Conservation (phyloP, 169 alveolate genomes). For the Ichthyophthirius multifiliis region DNA sequence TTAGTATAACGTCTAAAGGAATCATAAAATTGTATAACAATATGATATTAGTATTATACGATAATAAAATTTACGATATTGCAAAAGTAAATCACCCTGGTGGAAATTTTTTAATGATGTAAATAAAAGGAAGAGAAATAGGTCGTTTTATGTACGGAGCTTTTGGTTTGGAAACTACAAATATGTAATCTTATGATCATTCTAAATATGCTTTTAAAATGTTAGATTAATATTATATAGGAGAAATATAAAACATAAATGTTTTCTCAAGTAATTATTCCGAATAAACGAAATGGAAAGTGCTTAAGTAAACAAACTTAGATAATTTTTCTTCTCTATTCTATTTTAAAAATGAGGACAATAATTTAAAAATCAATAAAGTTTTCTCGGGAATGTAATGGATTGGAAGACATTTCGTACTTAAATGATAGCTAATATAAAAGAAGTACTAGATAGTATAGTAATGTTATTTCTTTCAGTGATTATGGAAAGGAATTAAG, state of each 20-base stretch:
- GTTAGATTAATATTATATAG: neutral
- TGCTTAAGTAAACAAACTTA: neutral
- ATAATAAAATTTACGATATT: conserved; percentile 17
- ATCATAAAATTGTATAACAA: neutral
- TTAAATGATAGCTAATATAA: neutral
- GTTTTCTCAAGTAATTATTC: neutral
- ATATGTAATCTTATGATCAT: neutral
- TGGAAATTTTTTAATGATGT: conserved; percentile 14
- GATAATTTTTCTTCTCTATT: neutral
- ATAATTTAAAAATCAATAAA: neutral
- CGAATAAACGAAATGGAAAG: conserved; percentile 8
- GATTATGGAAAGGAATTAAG: neutral
- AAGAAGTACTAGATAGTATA: neutral
- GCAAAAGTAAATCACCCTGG: conserved; percentile 24
- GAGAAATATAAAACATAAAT: neutral
- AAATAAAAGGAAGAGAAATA: conserved; percentile 28
- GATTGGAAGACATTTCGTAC: neutral
- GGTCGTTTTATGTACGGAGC: conserved; percentile 34
- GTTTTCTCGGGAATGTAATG: conserved; percentile 3
- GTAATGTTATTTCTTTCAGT: neutral
- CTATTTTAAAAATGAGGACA: neutral
- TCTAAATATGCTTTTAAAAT: conserved; percentile 2
- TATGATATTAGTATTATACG: neutral
- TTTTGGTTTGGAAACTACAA: conserved; percentile 10
- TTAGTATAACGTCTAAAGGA: neutral